Conservation (phyloP, 495 filamentous ascomycete species). For the Immersiella caudata region DNA sequence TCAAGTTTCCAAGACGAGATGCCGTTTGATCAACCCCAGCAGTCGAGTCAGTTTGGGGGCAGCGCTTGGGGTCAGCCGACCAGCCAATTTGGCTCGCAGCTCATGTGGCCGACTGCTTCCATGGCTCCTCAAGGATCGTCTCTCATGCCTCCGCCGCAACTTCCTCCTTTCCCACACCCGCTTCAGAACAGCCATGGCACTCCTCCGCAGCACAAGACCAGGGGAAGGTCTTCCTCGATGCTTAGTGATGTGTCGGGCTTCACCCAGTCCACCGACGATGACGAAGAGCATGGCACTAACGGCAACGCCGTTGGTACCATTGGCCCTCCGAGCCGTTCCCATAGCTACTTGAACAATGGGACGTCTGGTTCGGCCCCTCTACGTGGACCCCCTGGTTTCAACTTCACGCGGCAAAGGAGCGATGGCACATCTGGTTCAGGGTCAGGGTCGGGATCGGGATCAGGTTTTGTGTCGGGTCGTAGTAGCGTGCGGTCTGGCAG, state of each 20-base stretch:
- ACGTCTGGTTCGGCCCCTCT: slow-evolving; percentile 22
- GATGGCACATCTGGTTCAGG: slow-evolving; percentile 24
- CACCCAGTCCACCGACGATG: slow-evolving; percentile 59
- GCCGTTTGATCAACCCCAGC: slow-evolving; percentile 28
- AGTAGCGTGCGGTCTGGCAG: slow-evolving; percentile 44
- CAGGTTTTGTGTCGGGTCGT: slow-evolving; percentile 34
- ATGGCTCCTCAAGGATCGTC: slow-evolving; percentile 26
- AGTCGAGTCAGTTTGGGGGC: slow-evolving; percentile 28
- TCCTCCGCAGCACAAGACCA: slow-evolving; percentile 35
- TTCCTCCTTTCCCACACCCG: slow-evolving; percentile 30
- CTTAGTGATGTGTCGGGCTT: slow-evolving; percentile 67
- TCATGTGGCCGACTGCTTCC: slow-evolving; percentile 35
- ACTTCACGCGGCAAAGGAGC: slow-evolving; percentile 27
- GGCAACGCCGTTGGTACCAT: slow-evolving; percentile 9
- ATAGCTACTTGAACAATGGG: slow-evolving; percentile 12
- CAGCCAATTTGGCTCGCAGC: slow-evolving; percentile 23
- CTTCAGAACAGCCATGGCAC: slow-evolving; percentile 27
- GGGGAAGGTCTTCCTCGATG: slow-evolving; percentile 69
- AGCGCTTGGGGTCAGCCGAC: slow-evolving; percentile 29
- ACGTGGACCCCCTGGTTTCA: slow-evolving; percentile 39
- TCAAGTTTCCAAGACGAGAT: slow-evolving; percentile 42
- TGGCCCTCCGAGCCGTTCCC: slow-evolving; percentile 12
- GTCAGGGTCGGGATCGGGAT: slow-evolving; percentile 32
- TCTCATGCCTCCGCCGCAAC: slow-evolving; percentile 27
- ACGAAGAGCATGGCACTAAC: slow-evolving; percentile 32